Evolutionary conservation across 2,329 filamentous ascomycete genomes (phyloP).

Genomic region (Epichloe sp.): DNA sequence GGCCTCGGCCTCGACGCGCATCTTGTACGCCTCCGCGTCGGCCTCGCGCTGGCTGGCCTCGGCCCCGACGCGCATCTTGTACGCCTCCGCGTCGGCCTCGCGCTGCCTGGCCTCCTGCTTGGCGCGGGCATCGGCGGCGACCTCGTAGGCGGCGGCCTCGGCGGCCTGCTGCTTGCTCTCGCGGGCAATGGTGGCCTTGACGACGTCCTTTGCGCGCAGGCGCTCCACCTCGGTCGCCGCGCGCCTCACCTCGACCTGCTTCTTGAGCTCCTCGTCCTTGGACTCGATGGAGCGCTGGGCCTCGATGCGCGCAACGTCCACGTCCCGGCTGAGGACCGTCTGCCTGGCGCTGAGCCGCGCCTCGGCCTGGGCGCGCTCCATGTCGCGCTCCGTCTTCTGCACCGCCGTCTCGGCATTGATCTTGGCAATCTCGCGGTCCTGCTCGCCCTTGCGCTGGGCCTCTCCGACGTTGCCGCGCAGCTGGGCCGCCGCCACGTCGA

Average conservation of each 20-base stretch:
- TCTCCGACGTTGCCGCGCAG: slow-evolving; percentile 61
- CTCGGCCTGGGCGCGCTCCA: slow-evolving; percentile 67
- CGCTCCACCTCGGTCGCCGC: slow-evolving; percentile 71
- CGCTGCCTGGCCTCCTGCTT: slow-evolving; percentile 40
- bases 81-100: slow-evolving; percentile 37
- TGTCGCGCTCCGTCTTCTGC: slow-evolving; percentile 71
- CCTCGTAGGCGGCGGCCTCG: slow-evolving; percentile 50
- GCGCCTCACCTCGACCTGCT: slow-evolving; percentile 62
- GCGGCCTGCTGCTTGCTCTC: slow-evolving; percentile 58
- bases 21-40: slow-evolving; percentile 39
- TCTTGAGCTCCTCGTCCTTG: slow-evolving; percentile 69
- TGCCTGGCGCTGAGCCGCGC: slow-evolving; percentile 61
- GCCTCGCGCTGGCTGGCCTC: slow-evolving; percentile 39
- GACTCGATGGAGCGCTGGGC: slow-evolving; percentile 61
- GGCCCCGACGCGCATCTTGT: slow-evolving; percentile 36
- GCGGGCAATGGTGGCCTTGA: slow-evolving; percentile 57
- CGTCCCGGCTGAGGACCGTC: slow-evolving; percentile 57
- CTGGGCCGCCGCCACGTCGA: slow-evolving; percentile 53
- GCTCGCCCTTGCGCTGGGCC: slow-evolving; percentile 62
- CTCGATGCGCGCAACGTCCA: slow-evolving; percentile 63
- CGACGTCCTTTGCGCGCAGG: slow-evolving; percentile 63
- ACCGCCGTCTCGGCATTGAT: slow-evolving; percentile 79
- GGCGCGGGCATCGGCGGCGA: slow-evolving; percentile 47
- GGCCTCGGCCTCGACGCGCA: slow-evolving; percentile 31
- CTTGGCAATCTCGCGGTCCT: slow-evolving; percentile 77